These are phyloP conservation scores for Magnaporthiopsis rhizophila DNA, from an alignment of 2,329 filamentous ascomycete genomes.

Conservation along the genomic window DNA sequence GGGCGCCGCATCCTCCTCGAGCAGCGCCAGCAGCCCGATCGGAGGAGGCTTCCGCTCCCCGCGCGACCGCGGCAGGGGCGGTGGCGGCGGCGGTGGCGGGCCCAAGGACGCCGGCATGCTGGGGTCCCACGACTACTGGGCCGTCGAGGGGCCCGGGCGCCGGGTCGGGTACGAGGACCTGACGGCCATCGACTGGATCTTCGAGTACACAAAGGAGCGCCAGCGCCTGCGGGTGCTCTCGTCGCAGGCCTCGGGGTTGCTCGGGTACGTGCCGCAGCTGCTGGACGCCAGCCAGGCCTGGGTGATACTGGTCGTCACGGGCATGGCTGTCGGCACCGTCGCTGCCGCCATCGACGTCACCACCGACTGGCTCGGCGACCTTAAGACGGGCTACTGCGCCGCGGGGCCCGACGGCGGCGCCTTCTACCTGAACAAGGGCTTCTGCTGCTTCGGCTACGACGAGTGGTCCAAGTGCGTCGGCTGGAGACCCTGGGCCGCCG, in stretches of 20 bases:
- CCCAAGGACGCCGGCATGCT: slow-evolving; percentile 33
- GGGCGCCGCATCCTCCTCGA: background rate
- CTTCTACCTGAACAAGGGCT: slow-evolving; percentile 85
- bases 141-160: slow-evolving; percentile 78
- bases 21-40: background rate
- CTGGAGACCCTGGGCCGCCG: slow-evolving; percentile 79
- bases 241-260: slow-evolving; percentile 58
- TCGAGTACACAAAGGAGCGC: slow-evolving; percentile 94
- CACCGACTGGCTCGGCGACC: slow-evolving; percentile 86
- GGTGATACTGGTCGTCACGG: slow-evolving; percentile 79
- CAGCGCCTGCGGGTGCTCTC: slow-evolving; percentile 74
- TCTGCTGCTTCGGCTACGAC: slow-evolving; percentile 91
- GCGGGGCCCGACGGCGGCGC: slow-evolving; percentile 67
- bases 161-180: slow-evolving; percentile 93
- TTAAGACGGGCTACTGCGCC: slow-evolving; percentile 85
- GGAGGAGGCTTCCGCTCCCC: slow-evolving; percentile 3
- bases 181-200: slow-evolving; percentile 99
- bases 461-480: slow-evolving; percentile 73
- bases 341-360: slow-evolving; percentile 86
- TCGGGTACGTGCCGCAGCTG: slow-evolving; percentile 65
- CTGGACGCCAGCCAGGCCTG: slow-evolving; percentile 86
- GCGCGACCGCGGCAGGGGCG: background rate
- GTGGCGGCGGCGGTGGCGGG: slow-evolving; percentile 5
- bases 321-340: slow-evolving; percentile 72
- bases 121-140: slow-evolving; percentile 61